Conservation (phyloP, 345 rosid species). For the Camelina laxa region DNA sequence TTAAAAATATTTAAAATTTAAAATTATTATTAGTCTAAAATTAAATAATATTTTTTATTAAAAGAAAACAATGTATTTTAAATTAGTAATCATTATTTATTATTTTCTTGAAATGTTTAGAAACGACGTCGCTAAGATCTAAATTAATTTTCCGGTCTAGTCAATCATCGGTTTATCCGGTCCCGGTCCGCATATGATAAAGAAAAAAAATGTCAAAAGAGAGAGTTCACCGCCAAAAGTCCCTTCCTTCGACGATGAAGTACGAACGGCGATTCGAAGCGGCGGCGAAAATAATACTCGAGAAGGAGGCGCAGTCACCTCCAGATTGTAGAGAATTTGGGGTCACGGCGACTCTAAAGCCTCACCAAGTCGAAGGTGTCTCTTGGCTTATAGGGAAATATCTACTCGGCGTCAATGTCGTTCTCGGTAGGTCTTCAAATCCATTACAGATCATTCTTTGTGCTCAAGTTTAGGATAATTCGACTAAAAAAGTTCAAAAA, state of each 20-base stretch:
- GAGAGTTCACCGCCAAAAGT: conserved; percentile 41
- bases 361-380: conserved; percentile 81
- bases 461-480: neutral
- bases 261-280: conserved; percentile 67
- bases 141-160: neutral
- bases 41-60: no score
- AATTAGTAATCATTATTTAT: no score
- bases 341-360: conserved; percentile 66
- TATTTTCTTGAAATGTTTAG: no score
- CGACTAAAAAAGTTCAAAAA: neutral
- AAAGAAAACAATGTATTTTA: no score
- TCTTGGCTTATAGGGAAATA: conserved; percentile 77
- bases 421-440: conserved; percentile 56
- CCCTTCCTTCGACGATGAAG: conserved; percentile 49
- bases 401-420: conserved; percentile 73
- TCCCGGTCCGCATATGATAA: neutral
- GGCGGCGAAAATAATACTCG: conserved; percentile 59
- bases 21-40: no score
- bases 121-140: no score
- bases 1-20: no score
- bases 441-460: neutral
- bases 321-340: conserved; percentile 53
- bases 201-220: conserved; percentile 14
- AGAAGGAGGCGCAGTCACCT: conserved; percentile 43
- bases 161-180: conserved; percentile 8